These are phyloP conservation scores for Poa annua DNA, from an alignment of 176 grass and related monocot species.

Conservation along the genomic window DNA sequence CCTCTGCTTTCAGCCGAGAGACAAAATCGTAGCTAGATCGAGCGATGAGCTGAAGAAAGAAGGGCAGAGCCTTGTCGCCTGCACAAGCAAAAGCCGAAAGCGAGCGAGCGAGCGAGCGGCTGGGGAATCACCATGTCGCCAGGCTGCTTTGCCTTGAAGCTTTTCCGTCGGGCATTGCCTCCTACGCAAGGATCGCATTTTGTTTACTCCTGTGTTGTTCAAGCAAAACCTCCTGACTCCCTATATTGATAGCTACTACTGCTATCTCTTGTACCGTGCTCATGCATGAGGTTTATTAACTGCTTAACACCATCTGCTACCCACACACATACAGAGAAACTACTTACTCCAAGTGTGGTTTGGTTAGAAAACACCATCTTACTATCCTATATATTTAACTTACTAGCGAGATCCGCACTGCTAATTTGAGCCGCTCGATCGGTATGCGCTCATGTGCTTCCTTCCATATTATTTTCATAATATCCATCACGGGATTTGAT, in stretches of 20 bases:
- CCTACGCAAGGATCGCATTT: conserved; percentile 33
- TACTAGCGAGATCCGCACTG: not conserved
- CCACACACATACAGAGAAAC: not conserved
- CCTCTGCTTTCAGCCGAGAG: too few species aligned
- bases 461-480: not conserved
- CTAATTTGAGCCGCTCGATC: not conserved
- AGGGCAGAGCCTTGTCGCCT: not conserved
- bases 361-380: not conserved
- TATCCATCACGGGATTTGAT: conserved; percentile 19
- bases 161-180: conserved; percentile 28
- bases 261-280: not conserved
- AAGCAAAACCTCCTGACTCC: not conserved
- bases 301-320: not conserved
- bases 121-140: not conserved
- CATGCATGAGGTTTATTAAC: not conserved
- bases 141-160: conserved; percentile 22
- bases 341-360: not conserved
- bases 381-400: not conserved
- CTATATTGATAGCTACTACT: not conserved
- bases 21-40: too few species aligned
- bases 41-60: not conserved
- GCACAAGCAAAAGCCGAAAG: conserved; percentile 32
- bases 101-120: not conserved
- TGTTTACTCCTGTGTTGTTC: not conserved
- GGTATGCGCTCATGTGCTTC: not conserved